These are phyloP conservation scores for Cutaneotrichosporon sp. DNA, from an alignment of 1,284 basidiomycete species.

Conservation along the genomic window DNA sequence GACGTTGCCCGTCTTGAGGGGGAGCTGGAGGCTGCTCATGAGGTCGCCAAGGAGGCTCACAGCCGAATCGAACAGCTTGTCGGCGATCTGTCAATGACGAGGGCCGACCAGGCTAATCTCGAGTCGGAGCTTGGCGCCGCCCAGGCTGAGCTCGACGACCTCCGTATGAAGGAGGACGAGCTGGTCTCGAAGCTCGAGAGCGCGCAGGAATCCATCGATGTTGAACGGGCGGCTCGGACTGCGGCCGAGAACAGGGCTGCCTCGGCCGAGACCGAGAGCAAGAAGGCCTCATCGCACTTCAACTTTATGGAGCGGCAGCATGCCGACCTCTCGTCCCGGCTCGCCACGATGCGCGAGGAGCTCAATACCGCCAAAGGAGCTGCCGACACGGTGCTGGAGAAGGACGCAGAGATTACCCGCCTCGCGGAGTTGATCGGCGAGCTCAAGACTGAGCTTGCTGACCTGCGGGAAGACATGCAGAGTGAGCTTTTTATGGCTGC, in stretches of 20 bases:
- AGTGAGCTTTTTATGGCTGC: neutral
- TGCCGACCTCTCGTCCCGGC: constrained; percentile 7
- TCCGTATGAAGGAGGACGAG: neutral
- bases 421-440: constrained; percentile 31
- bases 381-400: neutral
- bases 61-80: neutral
- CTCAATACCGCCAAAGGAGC: neutral
- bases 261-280: constrained; percentile 2
- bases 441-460: constrained; percentile 22
- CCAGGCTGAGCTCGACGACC: constrained; percentile 1
- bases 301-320: constrained; percentile 11
- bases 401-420: neutral
- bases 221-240: neutral
- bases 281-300: constrained; percentile 3
- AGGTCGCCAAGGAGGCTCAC: neutral
- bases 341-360: constrained; percentile 9
- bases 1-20: constrained; percentile 41
- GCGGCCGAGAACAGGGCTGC: neutral
- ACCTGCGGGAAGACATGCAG: constrained; percentile 14
- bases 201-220: neutral
- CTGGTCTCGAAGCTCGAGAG: neutral
- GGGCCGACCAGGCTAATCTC: neutral
- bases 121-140: neutral
- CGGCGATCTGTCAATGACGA: neutral
- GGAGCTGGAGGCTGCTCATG: neutral